Conservation (phyloP, 257 asterid species). For the Ophiorrhiza pumila region DNA sequence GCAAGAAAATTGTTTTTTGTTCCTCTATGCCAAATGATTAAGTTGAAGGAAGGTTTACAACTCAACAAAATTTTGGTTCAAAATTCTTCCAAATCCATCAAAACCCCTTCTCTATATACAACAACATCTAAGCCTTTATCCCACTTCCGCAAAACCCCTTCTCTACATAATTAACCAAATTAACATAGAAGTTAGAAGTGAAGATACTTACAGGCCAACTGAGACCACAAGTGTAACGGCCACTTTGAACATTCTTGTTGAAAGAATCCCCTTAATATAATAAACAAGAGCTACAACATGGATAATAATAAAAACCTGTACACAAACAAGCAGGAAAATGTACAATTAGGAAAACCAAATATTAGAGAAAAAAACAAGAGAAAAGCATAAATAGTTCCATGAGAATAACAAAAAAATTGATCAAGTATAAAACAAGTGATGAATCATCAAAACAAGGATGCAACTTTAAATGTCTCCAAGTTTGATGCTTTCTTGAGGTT, state of each 20-base stretch:
- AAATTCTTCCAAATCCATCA: background rate
- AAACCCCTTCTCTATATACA: too few relatives aligned
- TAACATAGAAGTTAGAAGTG: conserved; percentile 18
- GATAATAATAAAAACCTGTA: conserved; percentile 83
- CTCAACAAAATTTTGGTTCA: background rate
- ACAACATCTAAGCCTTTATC: too few relatives aligned
- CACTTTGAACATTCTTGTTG: conserved; percentile 94
- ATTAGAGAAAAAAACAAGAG: background rate
- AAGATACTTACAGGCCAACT: conserved; percentile 73
- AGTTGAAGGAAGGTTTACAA: background rate
- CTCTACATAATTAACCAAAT: background rate
- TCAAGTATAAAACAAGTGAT: background rate
- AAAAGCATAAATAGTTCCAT: background rate
- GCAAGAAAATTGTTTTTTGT: background rate
- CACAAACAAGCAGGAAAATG: conserved; percentile 21
- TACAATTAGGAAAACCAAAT: background rate
- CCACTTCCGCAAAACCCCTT: background rate
- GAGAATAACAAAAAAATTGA: background rate
- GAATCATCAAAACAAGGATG: background rate
- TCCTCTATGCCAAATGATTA: background rate
- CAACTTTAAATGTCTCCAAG: background rate
- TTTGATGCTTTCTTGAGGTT: background rate
- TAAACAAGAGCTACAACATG: conserved; percentile 93
- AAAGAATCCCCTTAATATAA: conserved; percentile 82
- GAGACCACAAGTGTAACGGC: conserved; percentile 89